phyloP scores from a whole-genome alignment of 2,329 filamentous ascomycete genomes.

The Pseudogymnoascus sp. region DNA sequence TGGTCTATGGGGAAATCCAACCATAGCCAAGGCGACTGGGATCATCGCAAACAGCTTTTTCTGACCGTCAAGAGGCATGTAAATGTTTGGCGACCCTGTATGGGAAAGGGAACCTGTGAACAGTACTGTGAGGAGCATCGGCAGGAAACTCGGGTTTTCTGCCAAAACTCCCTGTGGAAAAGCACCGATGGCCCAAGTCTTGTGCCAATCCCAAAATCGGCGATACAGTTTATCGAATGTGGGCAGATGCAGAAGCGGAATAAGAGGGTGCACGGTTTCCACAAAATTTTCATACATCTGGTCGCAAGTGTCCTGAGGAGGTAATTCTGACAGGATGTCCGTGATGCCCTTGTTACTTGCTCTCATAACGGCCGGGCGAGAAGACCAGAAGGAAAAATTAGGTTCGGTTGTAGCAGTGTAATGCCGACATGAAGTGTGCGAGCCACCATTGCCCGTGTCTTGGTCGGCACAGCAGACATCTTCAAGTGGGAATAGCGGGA shows the following conservation, averaged over 20 bases:
- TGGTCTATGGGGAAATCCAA: constrained; percentile 48
- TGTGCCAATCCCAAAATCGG: constrained; percentile 6
- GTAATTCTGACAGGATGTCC: background rate
- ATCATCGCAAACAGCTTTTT: constrained; percentile 30
- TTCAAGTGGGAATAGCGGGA: constrained; percentile 1
- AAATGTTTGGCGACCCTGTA: background rate
- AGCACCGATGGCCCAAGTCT: background rate
- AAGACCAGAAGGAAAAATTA: constrained; percentile 32
- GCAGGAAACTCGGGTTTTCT: constrained; percentile 7
- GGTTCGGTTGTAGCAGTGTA: constrained; percentile 32
- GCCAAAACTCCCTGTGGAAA: background rate
- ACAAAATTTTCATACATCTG: constrained; percentile 7
- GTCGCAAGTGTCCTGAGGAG: constrained; percentile 5
- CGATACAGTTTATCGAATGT: background rate
- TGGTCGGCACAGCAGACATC: constrained; percentile 20
- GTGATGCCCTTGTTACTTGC: background rate
- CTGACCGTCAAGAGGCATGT: background rate
- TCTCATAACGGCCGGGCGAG: constrained; percentile 23
- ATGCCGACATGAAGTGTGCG: background rate
- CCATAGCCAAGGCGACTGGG: constrained; percentile 47
- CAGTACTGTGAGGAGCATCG: background rate
- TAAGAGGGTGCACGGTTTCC: constrained; percentile 2
- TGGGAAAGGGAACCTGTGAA: constrained; percentile 4
- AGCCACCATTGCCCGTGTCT: constrained; percentile 46
- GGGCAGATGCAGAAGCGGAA: constrained; percentile 4